phyloP scores from a whole-genome alignment of 129 eudicot species.

The Escallonia herrerae region DNA sequence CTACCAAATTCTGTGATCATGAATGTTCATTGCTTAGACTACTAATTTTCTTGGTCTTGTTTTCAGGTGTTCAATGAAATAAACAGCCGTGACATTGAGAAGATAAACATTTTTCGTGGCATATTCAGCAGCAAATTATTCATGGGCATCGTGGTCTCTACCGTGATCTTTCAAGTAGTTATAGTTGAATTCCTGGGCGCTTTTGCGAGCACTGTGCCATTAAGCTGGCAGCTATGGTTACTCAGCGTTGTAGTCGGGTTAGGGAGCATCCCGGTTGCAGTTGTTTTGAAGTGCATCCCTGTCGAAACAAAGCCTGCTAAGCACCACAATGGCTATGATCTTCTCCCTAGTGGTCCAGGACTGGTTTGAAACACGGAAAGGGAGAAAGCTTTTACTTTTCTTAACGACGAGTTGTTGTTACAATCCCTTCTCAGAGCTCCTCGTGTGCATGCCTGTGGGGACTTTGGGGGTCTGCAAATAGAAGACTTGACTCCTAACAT shows the following conservation, averaged over 20 bases:
- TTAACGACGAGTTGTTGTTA: neutral
- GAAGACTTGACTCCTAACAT: too few species aligned
- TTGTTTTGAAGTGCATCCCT: slow-evolving; percentile 80
- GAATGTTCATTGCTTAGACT: neutral
- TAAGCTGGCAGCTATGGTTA: slow-evolving; percentile 70
- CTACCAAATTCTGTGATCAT: too few species aligned
- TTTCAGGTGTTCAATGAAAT: slow-evolving; percentile 84
- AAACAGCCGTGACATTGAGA: slow-evolving; percentile 87
- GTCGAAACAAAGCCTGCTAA: slow-evolving; percentile 18
- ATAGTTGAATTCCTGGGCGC: slow-evolving; percentile 85
- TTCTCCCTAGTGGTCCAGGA: slow-evolving; percentile 26
- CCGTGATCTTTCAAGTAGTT: slow-evolving; percentile 65
- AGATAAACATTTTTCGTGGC: slow-evolving; percentile 62
- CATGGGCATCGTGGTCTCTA: slow-evolving; percentile 47
- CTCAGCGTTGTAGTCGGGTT: slow-evolving; percentile 56
- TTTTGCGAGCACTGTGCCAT: slow-evolving; percentile 86
- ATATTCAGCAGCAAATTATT: slow-evolving; percentile 74
- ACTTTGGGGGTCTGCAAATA: too few species aligned
- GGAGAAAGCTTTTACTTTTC: neutral
- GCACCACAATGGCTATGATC: slow-evolving; percentile 58
- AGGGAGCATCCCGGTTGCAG: slow-evolving; percentile 64
- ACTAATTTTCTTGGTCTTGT: neutral
- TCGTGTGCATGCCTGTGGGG: too few species aligned
- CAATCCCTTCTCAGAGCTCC: too few species aligned
- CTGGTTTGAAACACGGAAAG: slow-evolving; percentile 13